Evolutionary conservation across 345 rosid genomes (phyloP).

Genomic region (Anacardium occidentale): DNA sequence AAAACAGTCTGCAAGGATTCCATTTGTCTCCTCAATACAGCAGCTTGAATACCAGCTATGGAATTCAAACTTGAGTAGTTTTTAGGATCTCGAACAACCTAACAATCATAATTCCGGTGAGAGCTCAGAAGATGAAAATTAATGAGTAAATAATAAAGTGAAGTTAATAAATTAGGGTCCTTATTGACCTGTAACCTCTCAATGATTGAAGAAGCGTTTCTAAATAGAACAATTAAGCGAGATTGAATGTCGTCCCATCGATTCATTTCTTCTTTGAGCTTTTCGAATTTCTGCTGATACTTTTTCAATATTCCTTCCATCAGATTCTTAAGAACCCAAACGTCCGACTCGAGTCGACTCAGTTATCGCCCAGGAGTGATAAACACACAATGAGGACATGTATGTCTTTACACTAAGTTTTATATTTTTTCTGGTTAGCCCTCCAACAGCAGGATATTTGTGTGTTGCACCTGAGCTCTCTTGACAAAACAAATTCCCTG

Average conservation of each 20-base stretch:
- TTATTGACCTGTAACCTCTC: slow-evolving; percentile 55
- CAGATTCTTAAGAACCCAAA: slow-evolving; percentile 7
- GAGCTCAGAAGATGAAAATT: not conserved
- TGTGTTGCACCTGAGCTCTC: no score
- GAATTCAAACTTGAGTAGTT: slow-evolving; percentile 54
- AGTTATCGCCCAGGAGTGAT: no score
- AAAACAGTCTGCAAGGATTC: slow-evolving; percentile 54
- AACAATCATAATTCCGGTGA: not conserved
- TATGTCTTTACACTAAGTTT: no score
- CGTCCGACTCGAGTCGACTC: not conserved
- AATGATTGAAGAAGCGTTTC: slow-evolving; percentile 67
- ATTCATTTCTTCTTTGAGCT: slow-evolving; percentile 56
- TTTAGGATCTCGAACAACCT: slow-evolving; percentile 54
- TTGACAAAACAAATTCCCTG: no score
- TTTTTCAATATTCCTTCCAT: slow-evolving; percentile 74
- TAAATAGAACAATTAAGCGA: slow-evolving; percentile 54
- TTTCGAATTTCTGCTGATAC: slow-evolving; percentile 64
- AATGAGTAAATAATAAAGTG: not conserved
- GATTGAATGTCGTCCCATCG: slow-evolving; percentile 71
- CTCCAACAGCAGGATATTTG: no score
- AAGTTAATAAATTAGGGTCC: not conserved
- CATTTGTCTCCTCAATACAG: slow-evolving; percentile 64
- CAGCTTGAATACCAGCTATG: slow-evolving; percentile 53
- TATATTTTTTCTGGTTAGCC: no score
- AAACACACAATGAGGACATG: no score